A percentile compares a stretch with the other conserved stretches of the same genome.
These are phyloP conservation scores for Mariannaea elegans DNA, from an alignment of 2,329 filamentous ascomycete species.

Conservation along the genomic window DNA sequence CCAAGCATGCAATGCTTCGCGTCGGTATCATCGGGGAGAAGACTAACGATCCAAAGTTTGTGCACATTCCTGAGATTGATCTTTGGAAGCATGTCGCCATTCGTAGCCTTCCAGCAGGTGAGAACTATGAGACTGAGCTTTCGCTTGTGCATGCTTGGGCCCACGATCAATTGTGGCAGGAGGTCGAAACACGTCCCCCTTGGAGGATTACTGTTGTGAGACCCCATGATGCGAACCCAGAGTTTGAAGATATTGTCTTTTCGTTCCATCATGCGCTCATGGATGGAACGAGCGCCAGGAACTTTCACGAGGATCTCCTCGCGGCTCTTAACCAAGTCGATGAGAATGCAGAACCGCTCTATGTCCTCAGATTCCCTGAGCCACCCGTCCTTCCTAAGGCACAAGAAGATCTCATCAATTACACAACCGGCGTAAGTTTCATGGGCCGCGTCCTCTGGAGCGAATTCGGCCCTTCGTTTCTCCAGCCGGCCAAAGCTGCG, in stretches of 20 bases:
- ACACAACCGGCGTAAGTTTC: conserved; percentile 51
- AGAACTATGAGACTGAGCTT: conserved; percentile 44
- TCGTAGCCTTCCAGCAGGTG: conserved; percentile 30
- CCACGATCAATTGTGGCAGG: conserved; percentile 53
- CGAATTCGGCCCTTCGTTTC: conserved; percentile 50
- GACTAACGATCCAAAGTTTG: conserved; percentile 54
- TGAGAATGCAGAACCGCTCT: conserved; percentile 5
- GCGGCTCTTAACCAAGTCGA: conserved; percentile 48
- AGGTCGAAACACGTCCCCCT: conserved; percentile 51
- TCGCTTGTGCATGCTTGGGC: conserved; percentile 48
- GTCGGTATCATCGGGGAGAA: conserved; percentile 58
- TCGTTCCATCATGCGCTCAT: conserved; percentile 61
- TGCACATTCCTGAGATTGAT: conserved; percentile 53
- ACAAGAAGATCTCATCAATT: conserved; percentile 53
- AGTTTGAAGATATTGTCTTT: conserved; percentile 54
- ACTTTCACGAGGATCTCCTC: conserved; percentile 60
- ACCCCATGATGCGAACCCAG: neutral
- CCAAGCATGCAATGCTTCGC: conserved; percentile 56
- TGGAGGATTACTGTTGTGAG: conserved; percentile 57
- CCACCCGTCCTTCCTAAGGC: conserved; percentile 46
- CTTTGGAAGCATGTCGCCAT: conserved; percentile 55
- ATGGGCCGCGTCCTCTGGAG: conserved; percentile 52
- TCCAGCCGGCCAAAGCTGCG: conserved; percentile 40
- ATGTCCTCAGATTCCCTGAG: conserved; percentile 39
- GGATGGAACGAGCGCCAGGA: conserved; percentile 58